Percentiles rank a stretch among this genome's conserved stretches.
Evolutionary conservation across 2,329 filamentous ascomycete genomes (phyloP).

Genomic region (Fonsecaea pedrosoi): DNA sequence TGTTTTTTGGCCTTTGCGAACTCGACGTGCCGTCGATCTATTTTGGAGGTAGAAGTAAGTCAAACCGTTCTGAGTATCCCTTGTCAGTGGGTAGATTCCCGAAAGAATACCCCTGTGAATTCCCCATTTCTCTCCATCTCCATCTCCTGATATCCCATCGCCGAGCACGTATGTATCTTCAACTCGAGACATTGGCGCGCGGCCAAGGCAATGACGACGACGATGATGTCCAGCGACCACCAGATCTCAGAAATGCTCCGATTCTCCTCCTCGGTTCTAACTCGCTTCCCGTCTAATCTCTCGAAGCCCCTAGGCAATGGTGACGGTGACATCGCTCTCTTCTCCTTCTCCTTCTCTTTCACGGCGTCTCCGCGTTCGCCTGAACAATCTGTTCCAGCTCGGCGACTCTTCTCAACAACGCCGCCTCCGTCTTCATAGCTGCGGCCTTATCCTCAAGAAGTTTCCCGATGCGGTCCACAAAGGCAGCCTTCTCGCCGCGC

Average conservation of each 20-base stretch:
- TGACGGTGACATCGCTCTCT: neutral
- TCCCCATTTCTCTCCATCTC: neutral
- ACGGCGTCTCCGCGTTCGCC: neutral
- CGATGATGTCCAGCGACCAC: too few relatives aligned
- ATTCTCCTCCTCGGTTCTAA: neutral
- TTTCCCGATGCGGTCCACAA: neutral
- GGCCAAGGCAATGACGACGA: too few relatives aligned
- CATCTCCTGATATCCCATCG: neutral
- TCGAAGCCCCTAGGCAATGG: neutral
- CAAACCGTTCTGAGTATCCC: neutral
- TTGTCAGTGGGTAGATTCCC: neutral
- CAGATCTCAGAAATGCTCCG: too few relatives aligned
- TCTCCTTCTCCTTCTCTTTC: constrained; percentile 4
- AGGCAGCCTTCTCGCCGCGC: constrained; percentile 6
- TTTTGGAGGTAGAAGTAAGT: too few relatives aligned
- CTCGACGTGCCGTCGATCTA: too few relatives aligned
- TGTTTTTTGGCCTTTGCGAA: too few relatives aligned
- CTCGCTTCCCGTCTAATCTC: neutral
- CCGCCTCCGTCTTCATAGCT: neutral
- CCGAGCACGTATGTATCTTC: neutral
- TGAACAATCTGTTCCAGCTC: neutral
- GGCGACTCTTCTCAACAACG: constrained; percentile 2
- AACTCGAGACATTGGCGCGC: neutral
- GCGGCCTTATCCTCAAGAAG: constrained; percentile 14
- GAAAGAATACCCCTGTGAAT: too few relatives aligned